phyloP scores from a whole-genome alignment of 2,329 filamentous ascomycete genomes.

The Sclerotinia spermophila region DNA sequence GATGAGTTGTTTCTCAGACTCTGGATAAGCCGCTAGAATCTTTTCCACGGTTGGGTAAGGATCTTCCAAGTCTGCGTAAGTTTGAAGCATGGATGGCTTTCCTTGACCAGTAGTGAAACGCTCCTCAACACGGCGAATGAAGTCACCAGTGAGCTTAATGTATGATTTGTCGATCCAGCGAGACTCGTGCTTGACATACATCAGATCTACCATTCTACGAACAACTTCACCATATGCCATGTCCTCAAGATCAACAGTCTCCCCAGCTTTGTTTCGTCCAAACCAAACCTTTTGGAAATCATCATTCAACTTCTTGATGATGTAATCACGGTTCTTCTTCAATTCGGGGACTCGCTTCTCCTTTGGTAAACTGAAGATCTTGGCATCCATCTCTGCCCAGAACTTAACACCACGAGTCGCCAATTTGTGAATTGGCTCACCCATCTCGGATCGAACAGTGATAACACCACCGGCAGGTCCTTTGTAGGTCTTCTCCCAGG shows the following conservation, averaged over 20 bases:
- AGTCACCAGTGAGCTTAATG: conserved; percentile 81
- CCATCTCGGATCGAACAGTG: conserved; percentile 98
- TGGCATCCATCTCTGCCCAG: conserved; percentile 99
- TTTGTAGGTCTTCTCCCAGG: conserved; percentile 95
- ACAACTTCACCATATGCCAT: conserved; percentile 94
- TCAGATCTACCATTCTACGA: conserved; percentile 80
- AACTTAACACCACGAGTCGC: conserved; percentile 93
- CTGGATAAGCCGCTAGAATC: conserved; percentile 79
- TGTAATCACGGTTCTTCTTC: conserved; percentile 83
- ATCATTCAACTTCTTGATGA: conserved; percentile 92
- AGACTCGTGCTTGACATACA: conserved; percentile 86
- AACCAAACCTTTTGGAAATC: conserved; percentile 99
- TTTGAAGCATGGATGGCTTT: conserved; percentile 81
- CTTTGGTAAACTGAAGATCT: conserved; percentile 91
- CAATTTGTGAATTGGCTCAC: conserved; percentile 97
- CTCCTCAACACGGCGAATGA: conserved; percentile 95
- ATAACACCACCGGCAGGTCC: conserved; percentile 88
- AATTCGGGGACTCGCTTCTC: conserved; percentile 86
- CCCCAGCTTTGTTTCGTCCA: conserved; percentile 73
- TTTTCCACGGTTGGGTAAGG: conserved; percentile 75
- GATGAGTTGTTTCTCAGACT: conserved; percentile 86
- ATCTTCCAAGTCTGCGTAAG: conserved; percentile 79
- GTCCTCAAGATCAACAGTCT: conserved; percentile 84
- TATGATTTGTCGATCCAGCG: conserved; percentile 90
- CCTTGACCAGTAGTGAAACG: conserved; percentile 75